Evolutionary conservation across 2,329 filamentous ascomycete genomes (phyloP), one percentile per base, ranked within the genome.

Genomic region (Tolypocladium endophyticum): DNA sequence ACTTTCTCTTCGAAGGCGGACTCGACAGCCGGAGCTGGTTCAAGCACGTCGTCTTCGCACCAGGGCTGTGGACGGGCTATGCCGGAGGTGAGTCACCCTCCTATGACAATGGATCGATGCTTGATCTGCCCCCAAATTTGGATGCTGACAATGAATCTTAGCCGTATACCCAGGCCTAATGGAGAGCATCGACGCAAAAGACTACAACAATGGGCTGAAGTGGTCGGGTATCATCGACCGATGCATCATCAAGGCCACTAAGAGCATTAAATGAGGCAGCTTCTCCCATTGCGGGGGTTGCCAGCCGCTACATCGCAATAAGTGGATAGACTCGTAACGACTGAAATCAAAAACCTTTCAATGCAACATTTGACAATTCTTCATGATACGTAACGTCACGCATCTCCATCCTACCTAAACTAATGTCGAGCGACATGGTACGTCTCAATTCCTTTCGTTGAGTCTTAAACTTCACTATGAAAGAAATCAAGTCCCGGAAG

Each of bases 11-110:
- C 67, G 75, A 84, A 5, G 79, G 81, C 3, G 93, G 93, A 0
- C 75, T 97, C 25, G 92, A 96, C 70, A 85, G 85, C 1, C 79
- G 93, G 61, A 77, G 78, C 30, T 97, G 92, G 92, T 97, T 93
- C 77, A 97, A 97, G 77, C 93, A 97, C 68, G 88, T 96, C 2
- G 88, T 97, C 1, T 97, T 95, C 73, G 92, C 92, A 1, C 92
- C 92, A 0, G 92, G 92, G 0, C 72, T 93, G 55, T 96, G 92
- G 91, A 96, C 91, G 0, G 92, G 92, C 0, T 97, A 97, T 72
- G 79, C 91, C 0, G 92, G 92, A 69, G 83, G 84, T 87, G 68
- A 73, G 81, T 75, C 18, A 56, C 41, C 20, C 75, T 18, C 56
- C 41, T n/a, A 7, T 12, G 16, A 14, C 2, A 38, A 16, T 25